phyloP scores from a whole-genome alignment of 2,329 filamentous ascomycete genomes.

The Penicillium sp. region DNA sequence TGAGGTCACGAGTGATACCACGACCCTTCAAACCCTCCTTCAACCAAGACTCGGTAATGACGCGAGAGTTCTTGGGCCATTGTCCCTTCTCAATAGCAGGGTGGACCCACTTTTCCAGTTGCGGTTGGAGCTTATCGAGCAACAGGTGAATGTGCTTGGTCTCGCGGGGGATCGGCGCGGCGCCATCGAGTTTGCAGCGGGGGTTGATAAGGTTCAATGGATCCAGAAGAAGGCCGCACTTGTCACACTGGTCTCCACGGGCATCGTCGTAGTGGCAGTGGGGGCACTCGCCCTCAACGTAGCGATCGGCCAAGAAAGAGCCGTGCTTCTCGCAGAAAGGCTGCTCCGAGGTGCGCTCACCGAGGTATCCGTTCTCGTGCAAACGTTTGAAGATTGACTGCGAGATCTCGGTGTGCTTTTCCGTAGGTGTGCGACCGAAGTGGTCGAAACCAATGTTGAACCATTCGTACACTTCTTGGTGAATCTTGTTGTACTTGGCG shows the following conservation, averaged over 20 bases:
- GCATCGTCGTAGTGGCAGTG: conserved; percentile 65
- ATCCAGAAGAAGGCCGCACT: conserved; percentile 71
- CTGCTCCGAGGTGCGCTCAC: conserved; percentile 84
- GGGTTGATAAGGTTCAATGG: conserved; percentile 78
- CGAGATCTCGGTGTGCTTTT: conserved; percentile 86
- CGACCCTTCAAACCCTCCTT: conserved; percentile 80
- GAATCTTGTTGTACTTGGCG: conserved; percentile 87
- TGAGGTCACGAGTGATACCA: conserved; percentile 88
- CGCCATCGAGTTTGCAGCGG: conserved; percentile 85
- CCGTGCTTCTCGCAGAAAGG: conserved; percentile 74
- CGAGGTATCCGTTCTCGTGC: conserved; percentile 83
- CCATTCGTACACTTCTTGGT: conserved; percentile 92
- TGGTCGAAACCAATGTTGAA: conserved; percentile 94
- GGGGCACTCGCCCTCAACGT: conserved; percentile 51
- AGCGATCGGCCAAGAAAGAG: conserved; percentile 78
- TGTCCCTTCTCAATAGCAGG: conserved; percentile 70
- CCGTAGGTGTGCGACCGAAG: conserved; percentile 89
- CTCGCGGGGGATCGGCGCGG: conserved; percentile 73
- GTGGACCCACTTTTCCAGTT: conserved; percentile 76
- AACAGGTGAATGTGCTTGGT: conserved; percentile 92
- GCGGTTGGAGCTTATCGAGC: conserved; percentile 77
- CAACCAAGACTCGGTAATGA: conserved; percentile 50
- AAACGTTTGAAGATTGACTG: conserved; percentile 88
- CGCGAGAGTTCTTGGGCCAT: conserved; percentile 47
- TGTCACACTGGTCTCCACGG: conserved; percentile 73